phyloP scores from a whole-genome alignment of 441 rosid genomes.

The Gossypium gossypioides region DNA sequence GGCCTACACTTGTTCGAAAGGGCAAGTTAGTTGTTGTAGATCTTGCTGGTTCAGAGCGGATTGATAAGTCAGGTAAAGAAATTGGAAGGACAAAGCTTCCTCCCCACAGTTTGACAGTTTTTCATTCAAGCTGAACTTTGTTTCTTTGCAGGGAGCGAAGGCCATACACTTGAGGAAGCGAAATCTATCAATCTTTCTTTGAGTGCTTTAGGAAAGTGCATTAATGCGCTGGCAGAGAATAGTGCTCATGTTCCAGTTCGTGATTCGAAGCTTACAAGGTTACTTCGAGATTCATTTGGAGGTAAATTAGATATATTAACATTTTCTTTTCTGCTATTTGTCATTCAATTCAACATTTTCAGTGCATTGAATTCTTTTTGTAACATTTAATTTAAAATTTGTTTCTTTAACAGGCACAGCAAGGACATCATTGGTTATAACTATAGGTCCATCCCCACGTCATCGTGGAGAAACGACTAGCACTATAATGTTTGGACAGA shows the following conservation, averaged over 20 bases:
- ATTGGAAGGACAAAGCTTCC: background rate
- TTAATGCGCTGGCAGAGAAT: conserved; percentile 91
- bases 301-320: conserved; percentile 31
- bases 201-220: conserved; percentile 97
- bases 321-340: background rate
- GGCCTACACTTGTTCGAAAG: conserved; percentile 72
- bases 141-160: conserved; percentile 72
- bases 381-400: conserved; percentile 17
- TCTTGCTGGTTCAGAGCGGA: conserved; percentile 99
- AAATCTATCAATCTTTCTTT: conserved; percentile 94
- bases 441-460: conserved; percentile 97
- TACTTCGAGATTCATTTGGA: conserved; percentile 99
- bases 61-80: conserved; percentile 78
- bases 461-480: conserved; percentile 98
- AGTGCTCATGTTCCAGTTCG: conserved; percentile 92
- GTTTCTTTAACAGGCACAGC: conserved; percentile 69
- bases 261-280: conserved; percentile 94
- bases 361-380: conserved; percentile 14
- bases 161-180: conserved; percentile 95
- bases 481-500: conserved; percentile 97
- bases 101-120: background rate
- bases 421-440: conserved; percentile 87
- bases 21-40: conserved; percentile 95
- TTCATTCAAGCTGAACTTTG: background rate
- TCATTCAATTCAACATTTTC: background rate